Base-by-base conservation (phyloP, 78 protist genomes). In the Dictyostelium citrinum region DNA sequence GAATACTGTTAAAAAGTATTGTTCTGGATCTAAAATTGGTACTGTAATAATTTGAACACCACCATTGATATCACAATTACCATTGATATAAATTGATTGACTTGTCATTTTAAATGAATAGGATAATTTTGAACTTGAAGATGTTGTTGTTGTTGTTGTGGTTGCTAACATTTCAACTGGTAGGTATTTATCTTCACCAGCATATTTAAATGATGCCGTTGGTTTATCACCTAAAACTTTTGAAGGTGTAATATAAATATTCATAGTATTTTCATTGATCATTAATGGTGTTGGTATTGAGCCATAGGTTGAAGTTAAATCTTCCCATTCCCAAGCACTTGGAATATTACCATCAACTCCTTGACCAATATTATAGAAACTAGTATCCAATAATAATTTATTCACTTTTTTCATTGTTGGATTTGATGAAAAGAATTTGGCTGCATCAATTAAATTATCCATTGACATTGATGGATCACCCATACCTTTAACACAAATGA, bases 391-490 rank as follows among this genome's bases (percentile, higher is more conserved):
- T 8, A 85, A 46, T 35, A 85, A 10, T 11, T 74, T 22, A 4
- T 60, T 27, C 2, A 71, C 45, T 24, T 85, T 74, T 16, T 55
- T 55, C 27, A 55, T 5, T 55, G 64, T 55, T 55, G 64, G 9
- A 55, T 6, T 55, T 4, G 64, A 55, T 16, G 84, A 68, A 61
- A 85, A 85, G 61, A 43, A 74, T 11, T 35, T 33, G 0, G 84
- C 76, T 9, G 84, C 83, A 1, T 77, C 33, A 29, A 27, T 14
- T 14, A 85, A n/a, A 7, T n/a, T 17, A 7, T 49, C 27, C 9
- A 41, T 39, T 37, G 83, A 58, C 22, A 85, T 61, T 14, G 92
- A 85, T n/a, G 92, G 92, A 45, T 85, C 92, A 61, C 92, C 92
- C 35, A 58, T 81, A 39, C 92, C 92, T 39, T 58, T 58, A 1